Conservation (phyloP, 176 grass and related monocot species). For the Triticum timopheevii region DNA sequence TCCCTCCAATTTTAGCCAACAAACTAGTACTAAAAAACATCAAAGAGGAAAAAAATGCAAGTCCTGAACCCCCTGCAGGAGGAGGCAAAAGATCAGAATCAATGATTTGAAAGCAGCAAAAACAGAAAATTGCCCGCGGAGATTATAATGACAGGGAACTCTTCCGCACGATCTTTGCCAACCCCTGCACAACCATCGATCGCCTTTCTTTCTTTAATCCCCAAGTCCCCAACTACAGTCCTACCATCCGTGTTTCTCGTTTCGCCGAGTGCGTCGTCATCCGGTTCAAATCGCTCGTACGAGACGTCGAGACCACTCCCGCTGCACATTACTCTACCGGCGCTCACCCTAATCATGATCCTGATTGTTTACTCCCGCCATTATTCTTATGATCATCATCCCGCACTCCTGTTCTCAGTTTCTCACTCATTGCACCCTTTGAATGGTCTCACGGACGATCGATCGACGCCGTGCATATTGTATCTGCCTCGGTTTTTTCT, state of each 20-base stretch:
- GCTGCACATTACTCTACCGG: conserved; percentile 20
- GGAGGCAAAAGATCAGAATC: conserved; percentile 59
- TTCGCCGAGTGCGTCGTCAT: conserved; percentile 2
- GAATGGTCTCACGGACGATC: conserved; percentile 7
- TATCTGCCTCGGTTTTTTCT: conserved; percentile 17
- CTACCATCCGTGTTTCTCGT: conserved; percentile 30
- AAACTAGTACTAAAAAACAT: neutral
- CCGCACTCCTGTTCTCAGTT: neutral
- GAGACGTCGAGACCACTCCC: neutral
- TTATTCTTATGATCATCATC: neutral
- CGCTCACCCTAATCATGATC: conserved; percentile 33
- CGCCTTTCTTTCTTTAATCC: conserved; percentile 8
- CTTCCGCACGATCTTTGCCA: conserved; percentile 58
- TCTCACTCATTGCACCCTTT: conserved; percentile 18
- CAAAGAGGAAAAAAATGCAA: neutral
- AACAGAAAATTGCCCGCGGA: conserved; percentile 13
- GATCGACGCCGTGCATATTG: neutral
- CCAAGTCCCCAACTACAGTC: conserved; percentile 36
- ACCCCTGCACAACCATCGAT: conserved; percentile 35
- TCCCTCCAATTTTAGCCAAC: neutral
- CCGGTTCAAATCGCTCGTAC: conserved; percentile 19
- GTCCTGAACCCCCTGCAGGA: neutral
- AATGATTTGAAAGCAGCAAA: conserved; percentile 33
- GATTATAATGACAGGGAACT: conserved; percentile 41
- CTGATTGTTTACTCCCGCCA: conserved; percentile 1